Conservation (phyloP, 306 rosid species). For the Alnus glutinosa region DNA sequence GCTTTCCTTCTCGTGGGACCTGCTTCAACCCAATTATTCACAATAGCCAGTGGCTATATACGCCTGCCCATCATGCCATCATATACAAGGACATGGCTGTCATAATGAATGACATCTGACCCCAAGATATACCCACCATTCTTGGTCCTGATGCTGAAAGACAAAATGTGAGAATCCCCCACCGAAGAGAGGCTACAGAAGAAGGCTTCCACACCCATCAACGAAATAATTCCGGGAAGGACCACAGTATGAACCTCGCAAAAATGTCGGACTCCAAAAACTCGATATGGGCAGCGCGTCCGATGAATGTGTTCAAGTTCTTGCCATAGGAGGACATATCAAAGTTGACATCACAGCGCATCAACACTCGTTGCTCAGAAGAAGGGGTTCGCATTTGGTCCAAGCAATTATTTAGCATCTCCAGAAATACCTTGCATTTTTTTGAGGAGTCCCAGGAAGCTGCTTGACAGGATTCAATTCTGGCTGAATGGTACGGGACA, state of each 20-base stretch:
- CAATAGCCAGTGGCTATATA: conserved; percentile 21
- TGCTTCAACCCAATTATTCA: conserved; percentile 30
- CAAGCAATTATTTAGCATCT: conserved; percentile 80
- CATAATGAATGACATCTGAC: not conserved
- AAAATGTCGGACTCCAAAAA: conserved; percentile 82
- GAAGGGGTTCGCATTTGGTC: conserved; percentile 78
- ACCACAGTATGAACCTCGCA: conserved; percentile 88
- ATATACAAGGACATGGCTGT: conserved; percentile 11
- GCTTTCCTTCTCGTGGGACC: conserved; percentile 8
- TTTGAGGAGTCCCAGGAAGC: conserved; percentile 76
- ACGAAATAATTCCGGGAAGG: conserved; percentile 75
- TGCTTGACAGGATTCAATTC: conserved; percentile 87
- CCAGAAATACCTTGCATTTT: conserved; percentile 65
- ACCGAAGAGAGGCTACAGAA: conserved; percentile 9
- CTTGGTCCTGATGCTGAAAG: conserved; percentile 4
- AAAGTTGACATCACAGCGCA: conserved; percentile 90
- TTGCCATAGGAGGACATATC: conserved; percentile 79
- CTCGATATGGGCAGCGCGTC: conserved; percentile 93
- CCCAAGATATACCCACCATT: conserved; percentile 1
- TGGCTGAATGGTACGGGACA: conserved; percentile 94
- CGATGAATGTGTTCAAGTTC: conserved; percentile 79
- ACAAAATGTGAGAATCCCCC: not conserved
- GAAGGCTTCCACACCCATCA: conserved; percentile 28
- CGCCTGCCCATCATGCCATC: not conserved
- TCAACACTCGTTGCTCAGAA: conserved; percentile 60